phyloP scores from a whole-genome alignment of 495 filamentous ascomycete species.

The Annulohypoxylon bovei region DNA sequence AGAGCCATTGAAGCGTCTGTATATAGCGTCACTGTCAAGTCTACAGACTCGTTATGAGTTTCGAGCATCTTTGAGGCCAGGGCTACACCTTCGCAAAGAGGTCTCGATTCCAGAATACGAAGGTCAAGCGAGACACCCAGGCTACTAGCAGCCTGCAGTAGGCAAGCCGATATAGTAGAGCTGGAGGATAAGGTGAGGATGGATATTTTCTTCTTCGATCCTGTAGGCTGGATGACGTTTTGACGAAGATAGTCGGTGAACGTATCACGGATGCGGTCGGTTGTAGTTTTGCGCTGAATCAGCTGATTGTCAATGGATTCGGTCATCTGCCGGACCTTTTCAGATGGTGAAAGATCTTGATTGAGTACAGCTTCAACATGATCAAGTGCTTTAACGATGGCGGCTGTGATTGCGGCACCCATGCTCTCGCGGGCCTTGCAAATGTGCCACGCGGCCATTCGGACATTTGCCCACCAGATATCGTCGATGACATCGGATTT shows the following conservation, averaged over 20 bases:
- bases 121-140: conserved; percentile 57
- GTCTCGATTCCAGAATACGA: conserved; percentile 71
- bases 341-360: conserved; percentile 33
- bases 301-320: conserved; percentile 36
- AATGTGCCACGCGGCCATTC: conserved; percentile 70
- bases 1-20: conserved; percentile 70
- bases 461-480: conserved; percentile 65
- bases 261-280: conserved; percentile 47
- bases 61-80: conserved; percentile 60
- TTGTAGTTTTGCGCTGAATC: conserved; percentile 28
- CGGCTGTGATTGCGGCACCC: conserved; percentile 66
- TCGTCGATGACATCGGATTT: conserved; percentile 36
- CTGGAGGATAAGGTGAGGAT: conserved; percentile 69
- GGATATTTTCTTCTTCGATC: conserved; percentile 46
- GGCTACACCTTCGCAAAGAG: conserved; percentile 70
- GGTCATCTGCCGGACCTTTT: conserved; percentile 49
- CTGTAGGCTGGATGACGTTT: conserved; percentile 23
- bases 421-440: conserved; percentile 72
- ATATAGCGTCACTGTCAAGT: conserved; percentile 59
- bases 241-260: conserved; percentile 44
- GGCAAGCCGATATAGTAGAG: conserved; percentile 63
- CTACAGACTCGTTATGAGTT: conserved; percentile 38
- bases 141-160: conserved; percentile 36
- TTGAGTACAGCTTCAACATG: conserved; percentile 43
- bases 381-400: conserved; percentile 57